phyloP scores from a whole-genome alignment of 805 yeast genomes.

The Yarrowia osloensis region DNA sequence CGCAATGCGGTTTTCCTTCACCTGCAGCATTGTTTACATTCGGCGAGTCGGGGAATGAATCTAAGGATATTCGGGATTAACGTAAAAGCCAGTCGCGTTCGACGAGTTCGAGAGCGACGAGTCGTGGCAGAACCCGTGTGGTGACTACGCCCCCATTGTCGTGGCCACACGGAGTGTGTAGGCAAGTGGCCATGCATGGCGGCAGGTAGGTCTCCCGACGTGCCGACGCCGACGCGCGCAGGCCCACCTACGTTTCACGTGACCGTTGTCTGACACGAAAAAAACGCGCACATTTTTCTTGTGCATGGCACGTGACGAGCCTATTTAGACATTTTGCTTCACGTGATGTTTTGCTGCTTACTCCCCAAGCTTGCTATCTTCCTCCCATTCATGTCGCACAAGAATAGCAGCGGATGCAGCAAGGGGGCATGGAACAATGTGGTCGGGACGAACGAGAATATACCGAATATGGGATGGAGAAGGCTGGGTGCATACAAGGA shows the following conservation, averaged over 20 bases:
- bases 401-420: not conserved
- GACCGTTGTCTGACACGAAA: conserved; percentile 5
- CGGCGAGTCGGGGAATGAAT: not conserved
- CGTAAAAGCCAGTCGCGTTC: no score
- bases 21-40: not conserved
- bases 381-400: not conserved
- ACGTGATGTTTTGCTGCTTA: not conserved
- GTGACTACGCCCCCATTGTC: no score
- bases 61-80: no score
- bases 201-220: no score
- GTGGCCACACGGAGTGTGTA: no score
- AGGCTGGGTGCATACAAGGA: not conserved
- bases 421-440: not conserved
- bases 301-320: not conserved
- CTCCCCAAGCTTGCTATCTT: not conserved
- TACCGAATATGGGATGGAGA: not conserved
- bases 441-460: not conserved
- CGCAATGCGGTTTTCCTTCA: not conserved
- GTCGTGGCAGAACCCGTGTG: no score
- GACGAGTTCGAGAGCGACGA: no score
- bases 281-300: not conserved
- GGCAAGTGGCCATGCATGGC: no score
- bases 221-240: not conserved
- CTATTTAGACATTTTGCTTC: not conserved
- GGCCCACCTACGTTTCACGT: not conserved